These are phyloP conservation scores for Saccharomycopsis javanensis DNA, from an alignment of 805 yeast species.

Conservation along the genomic window DNA sequence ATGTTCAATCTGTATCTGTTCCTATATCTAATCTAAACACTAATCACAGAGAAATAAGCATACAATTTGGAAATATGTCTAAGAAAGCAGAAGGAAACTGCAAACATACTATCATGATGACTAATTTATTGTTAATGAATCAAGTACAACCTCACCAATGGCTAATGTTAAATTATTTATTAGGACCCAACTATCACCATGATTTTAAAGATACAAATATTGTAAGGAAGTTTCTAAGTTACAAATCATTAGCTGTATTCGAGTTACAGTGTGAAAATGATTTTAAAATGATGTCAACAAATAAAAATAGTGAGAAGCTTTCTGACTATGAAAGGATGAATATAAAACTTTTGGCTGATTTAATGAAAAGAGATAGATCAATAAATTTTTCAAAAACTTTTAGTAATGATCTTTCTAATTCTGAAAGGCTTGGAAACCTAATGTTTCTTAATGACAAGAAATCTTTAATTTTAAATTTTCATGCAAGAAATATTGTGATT, in stretches of 20 bases:
- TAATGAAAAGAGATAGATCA: constrained; percentile 6
- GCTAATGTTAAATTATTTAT: constrained; percentile 37
- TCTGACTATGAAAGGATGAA: constrained; percentile 20
- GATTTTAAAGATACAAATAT: constrained; percentile 32
- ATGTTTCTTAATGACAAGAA: constrained; percentile 13
- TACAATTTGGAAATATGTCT: constrained; percentile 15
- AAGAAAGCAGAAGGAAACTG: constrained; percentile 14
- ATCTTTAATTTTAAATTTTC: constrained; percentile 21
- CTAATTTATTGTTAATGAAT: constrained; percentile 33
- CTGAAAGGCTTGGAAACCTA: constrained; percentile 1
- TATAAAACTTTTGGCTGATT: constrained; percentile 19
- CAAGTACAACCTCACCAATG: constrained; percentile 37
- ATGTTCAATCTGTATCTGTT: constrained; percentile 25
- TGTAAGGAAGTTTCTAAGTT: constrained; percentile 31
- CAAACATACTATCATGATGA: constrained; percentile 28
- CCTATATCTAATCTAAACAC: constrained; percentile 12
- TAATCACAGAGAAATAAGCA: constrained; percentile 8
- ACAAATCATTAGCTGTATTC: constrained; percentile 29
- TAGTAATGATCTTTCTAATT: constrained; percentile 2
- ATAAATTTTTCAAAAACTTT: constrained; percentile 11
- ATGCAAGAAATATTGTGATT: constrained; percentile 19
- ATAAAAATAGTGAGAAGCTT: neutral
- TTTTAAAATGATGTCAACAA: constrained; percentile 20
- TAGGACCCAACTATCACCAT: constrained; percentile 44
- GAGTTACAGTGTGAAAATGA: constrained; percentile 28